A percentile compares a stretch with the other conserved stretches of the same genome.
phyloP scores from a whole-genome alignment of 768 basidiomycete species.

The Pleurotus sapidus region DNA sequence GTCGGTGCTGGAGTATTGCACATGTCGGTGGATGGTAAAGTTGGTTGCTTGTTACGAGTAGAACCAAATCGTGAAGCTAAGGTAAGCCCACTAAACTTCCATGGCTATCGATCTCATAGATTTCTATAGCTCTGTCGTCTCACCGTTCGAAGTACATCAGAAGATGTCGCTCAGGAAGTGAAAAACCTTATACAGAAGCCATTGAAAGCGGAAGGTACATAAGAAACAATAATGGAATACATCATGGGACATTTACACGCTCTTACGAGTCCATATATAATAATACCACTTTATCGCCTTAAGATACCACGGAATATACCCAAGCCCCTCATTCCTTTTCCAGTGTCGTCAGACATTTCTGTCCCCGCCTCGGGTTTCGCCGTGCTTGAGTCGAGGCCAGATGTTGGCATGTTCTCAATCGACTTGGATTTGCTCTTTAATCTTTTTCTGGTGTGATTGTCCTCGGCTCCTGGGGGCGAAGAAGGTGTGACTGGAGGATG shows the following conservation, averaged over 20 bases:
- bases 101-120: background rate
- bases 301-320: conserved; percentile 37
- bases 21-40: conserved; percentile 88
- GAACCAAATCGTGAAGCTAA: conserved; percentile 97
- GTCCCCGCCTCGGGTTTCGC: conserved; percentile 7
- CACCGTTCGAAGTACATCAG: conserved; percentile 94
- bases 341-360: conserved; percentile 35
- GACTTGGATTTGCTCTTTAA: conserved; percentile 52
- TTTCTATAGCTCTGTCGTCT: conserved; percentile 78
- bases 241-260: background rate
- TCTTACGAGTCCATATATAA: conserved; percentile 1
- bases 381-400: conserved; percentile 8
- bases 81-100: conserved; percentile 39
- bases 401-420: conserved; percentile 49
- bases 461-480: conserved; percentile 13
- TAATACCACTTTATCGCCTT: conserved; percentile 5
- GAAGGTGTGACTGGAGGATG: conserved; percentile 13
- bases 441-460: conserved; percentile 7
- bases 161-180: conserved; percentile 76
- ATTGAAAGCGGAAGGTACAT: conserved; percentile 26
- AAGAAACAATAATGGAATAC: background rate
- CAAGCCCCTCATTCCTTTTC: conserved; percentile 34
- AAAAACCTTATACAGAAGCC: conserved; percentile 51
- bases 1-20: conserved; percentile 97
- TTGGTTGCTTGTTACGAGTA: conserved; percentile 88